These are phyloP conservation scores for Cardamine chenopodiifolia DNA, from an alignment of 345 rosid species.

Conservation along the genomic window DNA sequence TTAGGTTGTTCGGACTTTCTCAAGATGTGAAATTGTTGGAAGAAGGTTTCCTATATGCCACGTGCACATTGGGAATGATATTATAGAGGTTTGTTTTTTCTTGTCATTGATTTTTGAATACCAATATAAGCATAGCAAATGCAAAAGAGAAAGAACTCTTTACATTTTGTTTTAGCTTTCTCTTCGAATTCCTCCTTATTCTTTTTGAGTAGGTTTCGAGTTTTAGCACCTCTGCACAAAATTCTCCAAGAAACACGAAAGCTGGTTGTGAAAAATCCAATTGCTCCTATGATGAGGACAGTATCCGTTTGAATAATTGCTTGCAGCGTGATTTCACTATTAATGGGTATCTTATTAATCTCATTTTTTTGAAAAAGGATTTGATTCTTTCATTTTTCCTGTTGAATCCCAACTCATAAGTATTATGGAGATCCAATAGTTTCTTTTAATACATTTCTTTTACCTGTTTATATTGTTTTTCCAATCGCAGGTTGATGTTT, in stretches of 20 bases:
- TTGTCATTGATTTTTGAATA: neutral
- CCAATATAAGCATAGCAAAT: constrained; percentile 15
- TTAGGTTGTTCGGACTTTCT: constrained; percentile 51
- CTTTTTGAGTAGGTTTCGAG: constrained; percentile 56
- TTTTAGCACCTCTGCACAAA: constrained; percentile 51
- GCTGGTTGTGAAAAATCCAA: constrained; percentile 19
- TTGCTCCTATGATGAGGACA: constrained; percentile 50
- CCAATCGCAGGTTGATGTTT: constrained; percentile 66
- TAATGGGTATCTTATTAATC: constrained; percentile 58
- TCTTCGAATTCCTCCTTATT: neutral
- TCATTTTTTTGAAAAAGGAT: neutral
- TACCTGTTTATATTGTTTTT: neutral
- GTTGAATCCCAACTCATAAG: too few relatives aligned
- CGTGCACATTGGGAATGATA: constrained; percentile 48
- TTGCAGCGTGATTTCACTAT: constrained; percentile 86
- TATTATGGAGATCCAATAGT: too few relatives aligned
- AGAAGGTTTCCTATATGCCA: constrained; percentile 66
- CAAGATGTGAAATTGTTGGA: constrained; percentile 55
- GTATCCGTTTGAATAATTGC: constrained; percentile 67
- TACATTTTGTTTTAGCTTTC: neutral
- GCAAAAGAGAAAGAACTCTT: neutral
- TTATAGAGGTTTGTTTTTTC: constrained; percentile 52
- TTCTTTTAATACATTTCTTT: neutral
- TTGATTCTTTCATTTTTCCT: too few relatives aligned
- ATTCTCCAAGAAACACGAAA: constrained; percentile 36